Evolutionary conservation across 495 filamentous ascomycete genomes (phyloP), one percentile per base, ranked within the genome.

Genomic region (Hypoxylon perforatum): DNA sequence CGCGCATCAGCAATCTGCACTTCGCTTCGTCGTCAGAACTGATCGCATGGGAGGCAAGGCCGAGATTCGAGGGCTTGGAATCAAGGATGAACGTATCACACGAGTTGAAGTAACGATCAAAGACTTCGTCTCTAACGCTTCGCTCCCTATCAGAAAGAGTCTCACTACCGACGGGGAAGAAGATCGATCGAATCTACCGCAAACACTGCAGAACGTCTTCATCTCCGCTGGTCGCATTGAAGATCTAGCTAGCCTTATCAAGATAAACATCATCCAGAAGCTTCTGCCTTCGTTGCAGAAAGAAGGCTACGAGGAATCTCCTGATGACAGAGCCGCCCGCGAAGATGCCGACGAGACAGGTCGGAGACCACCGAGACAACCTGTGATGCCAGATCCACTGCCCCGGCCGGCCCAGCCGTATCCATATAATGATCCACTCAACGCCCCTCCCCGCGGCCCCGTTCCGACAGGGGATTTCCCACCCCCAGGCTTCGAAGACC

Each of bases 401-500:
- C 72, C 72, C n/a, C 57, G 55, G 54, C 25, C 86, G 81, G 23
- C 90, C 86, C 23, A 85, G 85, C 63, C 91, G 87, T 10, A 89
- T 90, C 74, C 80, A 86, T 71, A 54, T 12, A 60, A 72, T 14
- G 78, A 76, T 67, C 90, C 91, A 10, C 80, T 93, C 6, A 86
- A 87, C 3, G 80, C 79, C 2, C 81, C 76, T 4, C 89, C 90
- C 0, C 83, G 84, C n/a, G 84, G 80, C 8, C 91, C 90, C 1
- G 76, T 88, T 22, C 94, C 93, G 17, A 76, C 83, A 0, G 90
- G 85, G n/a, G 93, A 94, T 57, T 92, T 96, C 64, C 84, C 88
- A 0, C 92, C 93, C 0, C 95, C 95, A 3, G 93, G 86, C 17
- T 98, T 98, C 69, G 95, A 97, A 61, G 93, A 98, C 78, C 94